phyloP scores from a whole-genome alignment of 768 basidiomycete genomes.

The Thelephora aurantiotincta region DNA sequence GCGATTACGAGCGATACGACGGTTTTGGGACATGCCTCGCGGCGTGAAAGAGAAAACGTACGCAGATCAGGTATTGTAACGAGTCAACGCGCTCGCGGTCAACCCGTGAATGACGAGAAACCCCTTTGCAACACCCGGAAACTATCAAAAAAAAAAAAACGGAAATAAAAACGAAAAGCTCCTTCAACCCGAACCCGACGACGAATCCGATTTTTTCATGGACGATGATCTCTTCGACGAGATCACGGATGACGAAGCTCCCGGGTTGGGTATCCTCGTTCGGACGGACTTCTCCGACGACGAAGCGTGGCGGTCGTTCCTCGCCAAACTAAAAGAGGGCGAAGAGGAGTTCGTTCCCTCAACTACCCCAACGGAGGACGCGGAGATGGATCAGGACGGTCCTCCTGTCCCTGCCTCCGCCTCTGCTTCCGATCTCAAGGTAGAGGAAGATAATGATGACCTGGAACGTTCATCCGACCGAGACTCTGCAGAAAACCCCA shows the following conservation, averaged over 20 bases:
- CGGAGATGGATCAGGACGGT: constrained; percentile 14
- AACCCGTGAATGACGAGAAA: no score
- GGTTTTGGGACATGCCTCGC: constrained; percentile 28
- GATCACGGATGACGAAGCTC: constrained; percentile 26
- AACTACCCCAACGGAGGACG: not conserved
- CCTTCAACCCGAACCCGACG: constrained; percentile 7
- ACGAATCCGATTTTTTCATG: constrained; percentile 12
- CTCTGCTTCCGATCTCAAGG: constrained; percentile 17
- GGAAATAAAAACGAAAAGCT: no score
- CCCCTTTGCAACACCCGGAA: not conserved
- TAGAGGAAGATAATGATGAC: constrained; percentile 10
- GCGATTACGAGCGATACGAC: constrained; percentile 35
- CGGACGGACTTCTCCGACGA: constrained; percentile 64
- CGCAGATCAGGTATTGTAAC: not conserved
- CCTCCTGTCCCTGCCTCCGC: not conserved
- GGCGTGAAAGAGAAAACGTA: constrained; percentile 11
- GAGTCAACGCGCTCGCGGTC: no score
- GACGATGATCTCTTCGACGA: constrained; percentile 46
- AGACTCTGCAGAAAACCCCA: constrained; percentile 12
- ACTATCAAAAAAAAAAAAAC: constrained; percentile 3
- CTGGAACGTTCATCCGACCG: constrained; percentile 12
- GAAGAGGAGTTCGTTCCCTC: constrained; percentile 40
- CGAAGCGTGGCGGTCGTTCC: constrained; percentile 47
- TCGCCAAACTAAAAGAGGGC: constrained; percentile 30
- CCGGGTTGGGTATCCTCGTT: constrained; percentile 47